Evolutionary conservation across 352 stramenopile genomes (phyloP).

Genomic region (Globisporangium okanoganense): DNA sequence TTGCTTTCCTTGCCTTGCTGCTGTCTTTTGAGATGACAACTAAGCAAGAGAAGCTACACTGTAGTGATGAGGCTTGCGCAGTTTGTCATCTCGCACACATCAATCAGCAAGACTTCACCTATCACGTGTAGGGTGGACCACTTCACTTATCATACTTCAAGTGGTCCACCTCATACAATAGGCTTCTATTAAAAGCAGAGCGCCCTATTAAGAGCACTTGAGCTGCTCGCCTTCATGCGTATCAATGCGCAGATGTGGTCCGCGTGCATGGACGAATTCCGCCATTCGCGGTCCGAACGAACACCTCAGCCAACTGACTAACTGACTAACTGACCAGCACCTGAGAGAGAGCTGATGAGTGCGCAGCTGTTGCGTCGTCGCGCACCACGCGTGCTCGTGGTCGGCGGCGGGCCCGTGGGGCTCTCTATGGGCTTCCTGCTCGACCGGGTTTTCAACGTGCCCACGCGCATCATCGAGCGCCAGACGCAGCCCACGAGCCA

Average conservation of each 20-base stretch:
- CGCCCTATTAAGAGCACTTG: background rate
- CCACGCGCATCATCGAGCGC: constrained; percentile 72
- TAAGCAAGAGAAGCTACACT: no score
- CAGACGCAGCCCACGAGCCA: constrained; percentile 71
- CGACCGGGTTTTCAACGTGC: constrained; percentile 65
- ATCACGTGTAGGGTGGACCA: background rate
- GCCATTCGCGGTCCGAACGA: background rate
- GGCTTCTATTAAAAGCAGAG: background rate
- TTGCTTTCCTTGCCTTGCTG: no score
- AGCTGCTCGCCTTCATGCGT: background rate
- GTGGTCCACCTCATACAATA: background rate
- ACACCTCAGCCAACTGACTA: background rate
- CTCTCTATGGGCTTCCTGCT: constrained; percentile 64
- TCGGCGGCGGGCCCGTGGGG: constrained; percentile 69
- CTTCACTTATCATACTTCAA: background rate
- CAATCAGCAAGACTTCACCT: no score
- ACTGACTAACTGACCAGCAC: background rate
- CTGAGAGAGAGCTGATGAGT: background rate
- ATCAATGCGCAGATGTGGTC: background rate
- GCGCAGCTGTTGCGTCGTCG: background rate
- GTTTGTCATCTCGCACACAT: no score
- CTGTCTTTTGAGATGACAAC: no score
- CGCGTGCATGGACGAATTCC: background rate
- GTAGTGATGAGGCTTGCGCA: no score
- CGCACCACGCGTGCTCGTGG: constrained; percentile 58